Evolutionary conservation across 495 filamentous ascomycete genomes (phyloP).

Genomic region (Echria macrotheca): DNA sequence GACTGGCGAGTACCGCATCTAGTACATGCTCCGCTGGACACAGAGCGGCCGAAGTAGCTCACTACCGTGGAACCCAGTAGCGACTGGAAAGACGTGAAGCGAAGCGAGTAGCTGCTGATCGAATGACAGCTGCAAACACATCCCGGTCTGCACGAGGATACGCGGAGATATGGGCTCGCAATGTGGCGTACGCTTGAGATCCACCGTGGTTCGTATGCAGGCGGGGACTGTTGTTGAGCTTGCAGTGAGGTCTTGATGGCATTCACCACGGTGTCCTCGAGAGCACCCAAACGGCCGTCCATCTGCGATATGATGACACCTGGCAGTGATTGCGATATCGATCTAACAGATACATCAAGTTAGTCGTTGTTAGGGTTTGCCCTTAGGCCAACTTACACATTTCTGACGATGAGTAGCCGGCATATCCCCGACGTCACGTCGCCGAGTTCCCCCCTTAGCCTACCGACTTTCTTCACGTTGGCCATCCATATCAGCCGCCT

Average conservation of each 20-base stretch:
- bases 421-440: too few relatives aligned
- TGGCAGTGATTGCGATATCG: neutral
- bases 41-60: neutral
- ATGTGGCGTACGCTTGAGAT: neutral
- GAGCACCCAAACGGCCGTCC: neutral
- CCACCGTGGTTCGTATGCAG: neutral
- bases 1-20: neutral
- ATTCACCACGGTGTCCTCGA: neutral
- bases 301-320: neutral
- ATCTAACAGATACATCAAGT: too few relatives aligned
- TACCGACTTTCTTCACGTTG: too few relatives aligned
- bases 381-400: too few relatives aligned
- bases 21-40: neutral
- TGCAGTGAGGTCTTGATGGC: neutral
- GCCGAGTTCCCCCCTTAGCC: too few relatives aligned
- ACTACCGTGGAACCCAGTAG: neutral
- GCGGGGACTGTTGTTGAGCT: too few relatives aligned
- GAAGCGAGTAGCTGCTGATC: neutral
- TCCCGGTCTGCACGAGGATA: neutral
- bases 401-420: too few relatives aligned
- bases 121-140: neutral
- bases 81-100: neutral
- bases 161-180: neutral
- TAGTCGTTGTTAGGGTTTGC: too few relatives aligned
- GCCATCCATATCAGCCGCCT: too few relatives aligned